Evolutionary conservation across 495 filamentous ascomycete species (phyloP), one percentile per base, ranked within the genome.

Genomic region (Penicillium coprophilum): DNA sequence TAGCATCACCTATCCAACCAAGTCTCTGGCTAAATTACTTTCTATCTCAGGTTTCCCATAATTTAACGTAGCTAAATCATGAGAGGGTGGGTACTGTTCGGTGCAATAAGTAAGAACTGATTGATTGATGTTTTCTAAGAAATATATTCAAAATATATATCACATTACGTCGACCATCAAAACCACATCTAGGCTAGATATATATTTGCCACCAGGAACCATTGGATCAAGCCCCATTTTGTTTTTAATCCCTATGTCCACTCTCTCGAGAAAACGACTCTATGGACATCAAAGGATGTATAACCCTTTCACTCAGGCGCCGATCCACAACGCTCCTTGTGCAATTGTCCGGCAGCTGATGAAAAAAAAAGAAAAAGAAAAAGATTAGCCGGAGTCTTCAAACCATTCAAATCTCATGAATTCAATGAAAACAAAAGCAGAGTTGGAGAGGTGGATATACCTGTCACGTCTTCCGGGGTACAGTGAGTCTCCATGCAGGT

Each of bases 401-500:
- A 30, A 31, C 27, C 28, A 32, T 4, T 32, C 4, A 2, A 23
- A 46, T 6, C 6, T 2, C n/a, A 9, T 1, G 3, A 28, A 5
- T 11, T 10, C 4, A 1, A 28, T 21, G 20, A 9, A 8, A 19
- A 31, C 5, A 17, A 30, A 15, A 8, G 8, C 7, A 20, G 9
- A 31, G 11, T 31, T 3, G 13, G 10, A 4, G n/a, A 13, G 27
- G 24, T 4, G 45, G 13, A 32, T 56, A 23, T 59, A 69, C 66
- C 27, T 55, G 36, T 28, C 10, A 44, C 21, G 38, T 69, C 66
- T 7, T 39, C 56, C 6, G 30, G 6, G 4, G 56, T 62, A 45
- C 66, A 66, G 20, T 49, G 27, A 55, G 19, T n/a, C 27, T 54
- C 41, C 45, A 69, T 12, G 40, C 66, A 69, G 9, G 17, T 11